Evolutionary conservation across 805 yeast species (phyloP).

Genomic region (Hanseniaspora singularis): DNA sequence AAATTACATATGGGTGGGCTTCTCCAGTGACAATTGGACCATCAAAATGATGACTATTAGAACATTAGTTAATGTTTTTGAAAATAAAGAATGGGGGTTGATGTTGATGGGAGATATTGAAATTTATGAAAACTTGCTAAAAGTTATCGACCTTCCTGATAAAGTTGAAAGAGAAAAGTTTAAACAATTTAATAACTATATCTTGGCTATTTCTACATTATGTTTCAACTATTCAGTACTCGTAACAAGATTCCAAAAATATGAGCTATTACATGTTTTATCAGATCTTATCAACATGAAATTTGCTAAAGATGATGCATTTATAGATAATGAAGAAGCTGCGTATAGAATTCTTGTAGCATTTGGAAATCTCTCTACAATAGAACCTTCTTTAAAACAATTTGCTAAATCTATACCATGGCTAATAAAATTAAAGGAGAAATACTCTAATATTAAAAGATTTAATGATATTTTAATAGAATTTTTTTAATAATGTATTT

Average conservation of each 20-base stretch:
- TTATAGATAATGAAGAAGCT: constrained; percentile 44
- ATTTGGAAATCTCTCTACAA: constrained; percentile 44
- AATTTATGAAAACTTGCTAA: constrained; percentile 33
- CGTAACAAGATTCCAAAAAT: constrained; percentile 25
- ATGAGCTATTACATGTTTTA: constrained; percentile 26
- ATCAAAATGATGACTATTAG: constrained; percentile 45
- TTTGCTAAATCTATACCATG: constrained; percentile 27
- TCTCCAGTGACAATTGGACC: constrained; percentile 23
- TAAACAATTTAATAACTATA: constrained; percentile 23
- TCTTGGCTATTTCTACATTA: constrained; percentile 39
- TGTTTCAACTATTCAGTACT: constrained; percentile 39
- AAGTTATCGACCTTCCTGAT: constrained; percentile 26
- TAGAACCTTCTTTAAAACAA: constrained; percentile 26
- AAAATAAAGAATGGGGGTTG: constrained; percentile 37
- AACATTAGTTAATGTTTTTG: constrained; percentile 43
- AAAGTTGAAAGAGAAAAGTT: constrained; percentile 16
- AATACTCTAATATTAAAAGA: constrained; percentile 20
- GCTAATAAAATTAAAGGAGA: constrained; percentile 22
- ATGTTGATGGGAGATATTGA: constrained; percentile 28
- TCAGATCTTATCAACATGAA: constrained; percentile 25
- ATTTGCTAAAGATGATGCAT: constrained; percentile 25
- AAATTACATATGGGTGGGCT: constrained; percentile 34
- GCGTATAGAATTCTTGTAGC: constrained; percentile 53
- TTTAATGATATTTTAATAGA: constrained; percentile 23
- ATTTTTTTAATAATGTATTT: neutral